phyloP scores from a whole-genome alignment of 768 basidiomycete genomes.

The Collybiopsis confluens region DNA sequence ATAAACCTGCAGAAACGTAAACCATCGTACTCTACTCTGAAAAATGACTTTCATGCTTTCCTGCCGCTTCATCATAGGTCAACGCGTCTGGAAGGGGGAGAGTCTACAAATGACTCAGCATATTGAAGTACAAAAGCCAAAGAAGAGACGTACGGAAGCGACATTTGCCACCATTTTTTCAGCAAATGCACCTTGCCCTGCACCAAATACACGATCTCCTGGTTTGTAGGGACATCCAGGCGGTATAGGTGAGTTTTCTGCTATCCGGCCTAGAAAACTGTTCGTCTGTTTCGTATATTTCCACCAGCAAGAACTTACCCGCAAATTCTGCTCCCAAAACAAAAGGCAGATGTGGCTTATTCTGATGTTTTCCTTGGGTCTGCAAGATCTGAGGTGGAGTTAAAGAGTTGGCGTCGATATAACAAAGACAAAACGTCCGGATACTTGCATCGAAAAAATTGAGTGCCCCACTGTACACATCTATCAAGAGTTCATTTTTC shows the following conservation, averaged over 20 bases:
- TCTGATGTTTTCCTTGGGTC: constrained; percentile 86
- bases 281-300: too few relatives aligned
- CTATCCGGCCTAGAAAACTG: constrained; percentile 50
- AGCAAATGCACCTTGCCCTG: constrained; percentile 69
- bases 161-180: constrained; percentile 65
- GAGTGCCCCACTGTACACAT: constrained; percentile 69
- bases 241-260: constrained; percentile 70
- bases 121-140: too few relatives aligned
- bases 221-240: constrained; percentile 69
- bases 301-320: too few relatives aligned
- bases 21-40: too few relatives aligned
- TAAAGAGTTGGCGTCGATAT: background rate
- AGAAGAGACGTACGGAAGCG: too few relatives aligned
- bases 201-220: constrained; percentile 89
- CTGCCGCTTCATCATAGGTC: constrained; percentile 82
- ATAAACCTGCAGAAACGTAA: too few relatives aligned
- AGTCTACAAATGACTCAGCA: too few relatives aligned
- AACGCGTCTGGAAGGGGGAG: constrained; percentile 71
- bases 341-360: constrained; percentile 81
- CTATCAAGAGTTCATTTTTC: constrained; percentile 61
- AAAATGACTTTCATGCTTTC: constrained; percentile 31
- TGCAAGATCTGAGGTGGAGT: constrained; percentile 60
- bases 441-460: constrained; percentile 70
- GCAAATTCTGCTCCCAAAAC: constrained; percentile 83
- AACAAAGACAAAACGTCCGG: background rate